phyloP scores from a whole-genome alignment of 1,139 yeast genomes.

The Saccharomyces hybrid region DNA sequence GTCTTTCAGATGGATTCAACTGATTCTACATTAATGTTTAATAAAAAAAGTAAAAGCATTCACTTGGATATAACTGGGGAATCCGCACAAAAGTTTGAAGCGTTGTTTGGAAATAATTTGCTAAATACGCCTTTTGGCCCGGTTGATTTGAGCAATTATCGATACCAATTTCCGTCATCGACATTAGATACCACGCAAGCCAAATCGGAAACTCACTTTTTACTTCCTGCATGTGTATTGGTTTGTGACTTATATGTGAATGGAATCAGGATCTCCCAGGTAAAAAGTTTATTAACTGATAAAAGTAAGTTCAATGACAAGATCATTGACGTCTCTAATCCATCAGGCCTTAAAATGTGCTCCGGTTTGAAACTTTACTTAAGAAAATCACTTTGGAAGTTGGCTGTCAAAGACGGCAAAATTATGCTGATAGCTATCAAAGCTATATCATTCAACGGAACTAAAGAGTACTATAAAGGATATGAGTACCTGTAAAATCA shows the following conservation, averaged over 20 bases:
- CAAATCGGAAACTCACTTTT: slow-evolving; percentile 6
- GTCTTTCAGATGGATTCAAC: slow-evolving; percentile 46
- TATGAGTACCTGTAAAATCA: slow-evolving; percentile 1
- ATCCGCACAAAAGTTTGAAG: slow-evolving; percentile 27
- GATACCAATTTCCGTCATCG: slow-evolving; percentile 5
- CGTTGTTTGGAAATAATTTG: slow-evolving; percentile 21
- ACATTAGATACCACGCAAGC: neutral
- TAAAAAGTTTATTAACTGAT: slow-evolving; percentile 14
- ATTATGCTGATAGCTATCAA: slow-evolving; percentile 25
- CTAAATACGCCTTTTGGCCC: slow-evolving; percentile 4
- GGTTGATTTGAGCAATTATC: slow-evolving; percentile 10
- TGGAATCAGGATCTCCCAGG: slow-evolving; percentile 19
- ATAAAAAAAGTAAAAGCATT: slow-evolving; percentile 23
- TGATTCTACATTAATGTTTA: slow-evolving; percentile 21
- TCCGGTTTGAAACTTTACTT: slow-evolving; percentile 21
- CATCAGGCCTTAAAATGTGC: slow-evolving; percentile 4
- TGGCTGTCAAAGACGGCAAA: slow-evolving; percentile 19
- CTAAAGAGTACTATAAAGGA: slow-evolving; percentile 18
- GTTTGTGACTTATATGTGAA: slow-evolving; percentile 20
- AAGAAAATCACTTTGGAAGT: slow-evolving; percentile 28
- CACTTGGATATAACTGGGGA: slow-evolving; percentile 28
- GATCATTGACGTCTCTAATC: slow-evolving; percentile 13
- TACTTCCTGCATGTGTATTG: slow-evolving; percentile 24
- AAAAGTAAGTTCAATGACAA: slow-evolving; percentile 7
- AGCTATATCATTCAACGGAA: slow-evolving; percentile 19